Evolutionary conservation across 148 eudicot genomes (phyloP).

Genomic region (Amaranthus cruentus): DNA sequence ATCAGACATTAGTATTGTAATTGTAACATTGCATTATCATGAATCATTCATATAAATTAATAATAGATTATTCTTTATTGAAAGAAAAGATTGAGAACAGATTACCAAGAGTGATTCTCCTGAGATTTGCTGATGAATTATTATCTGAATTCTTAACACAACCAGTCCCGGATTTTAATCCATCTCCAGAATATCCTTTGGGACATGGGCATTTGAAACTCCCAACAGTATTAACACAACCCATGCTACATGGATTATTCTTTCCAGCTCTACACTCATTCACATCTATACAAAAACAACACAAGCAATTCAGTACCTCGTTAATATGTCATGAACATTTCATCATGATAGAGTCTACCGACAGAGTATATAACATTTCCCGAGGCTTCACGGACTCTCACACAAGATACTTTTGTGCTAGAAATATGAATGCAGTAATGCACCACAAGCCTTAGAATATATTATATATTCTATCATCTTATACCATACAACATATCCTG

Average conservation of each 20-base stretch:
- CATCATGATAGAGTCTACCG: no score
- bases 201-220: neutral
- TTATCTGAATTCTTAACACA: neutral
- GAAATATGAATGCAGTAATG: no score
- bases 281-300: neutral
- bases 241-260: neutral
- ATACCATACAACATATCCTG: neutral
- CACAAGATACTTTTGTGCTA: no score
- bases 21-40: no score
- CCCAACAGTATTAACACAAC: neutral
- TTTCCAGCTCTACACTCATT: neutral
- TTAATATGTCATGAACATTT: no score
- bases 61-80: neutral
- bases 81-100: neutral
- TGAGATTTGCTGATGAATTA: neutral
- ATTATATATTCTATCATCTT: neutral
- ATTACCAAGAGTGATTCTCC: conserved; percentile 21
- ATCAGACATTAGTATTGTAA: no score
- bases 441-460: neutral
- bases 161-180: neutral
- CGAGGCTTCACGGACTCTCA: no score
- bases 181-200: neutral
- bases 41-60: no score
- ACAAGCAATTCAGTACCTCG: neutral
- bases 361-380: no score